Evolutionary conservation across 345 rosid genomes (phyloP).

Genomic region (Salix udensis): DNA sequence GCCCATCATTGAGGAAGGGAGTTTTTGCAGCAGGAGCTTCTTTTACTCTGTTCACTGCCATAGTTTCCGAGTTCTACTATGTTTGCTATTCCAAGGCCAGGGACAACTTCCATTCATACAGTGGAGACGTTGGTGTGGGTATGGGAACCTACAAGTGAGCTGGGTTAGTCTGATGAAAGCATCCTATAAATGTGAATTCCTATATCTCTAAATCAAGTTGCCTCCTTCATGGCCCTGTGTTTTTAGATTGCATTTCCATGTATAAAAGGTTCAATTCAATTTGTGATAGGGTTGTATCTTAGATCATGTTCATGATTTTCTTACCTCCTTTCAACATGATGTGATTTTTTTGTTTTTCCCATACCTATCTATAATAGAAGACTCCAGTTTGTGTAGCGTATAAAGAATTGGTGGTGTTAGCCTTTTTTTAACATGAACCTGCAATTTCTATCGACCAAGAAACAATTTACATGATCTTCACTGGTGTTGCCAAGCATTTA

Average conservation of each 20-base stretch:
- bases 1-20: slow-evolving; percentile 84
- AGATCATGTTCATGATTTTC: background rate
- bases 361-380: background rate
- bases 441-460: background rate
- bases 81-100: slow-evolving; percentile 68
- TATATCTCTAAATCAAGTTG: background rate
- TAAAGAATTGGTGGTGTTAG: background rate
- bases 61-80: slow-evolving; percentile 76
- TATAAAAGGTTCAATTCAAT: background rate
- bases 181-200: background rate
- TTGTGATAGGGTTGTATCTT: background rate
- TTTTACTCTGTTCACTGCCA: slow-evolving; percentile 64
- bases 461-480: background rate
- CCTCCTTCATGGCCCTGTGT: background rate
- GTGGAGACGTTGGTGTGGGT: slow-evolving; percentile 47
- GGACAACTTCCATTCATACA: slow-evolving; percentile 51
- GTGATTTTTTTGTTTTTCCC: background rate
- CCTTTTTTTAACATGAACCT: background rate
- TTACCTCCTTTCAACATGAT: background rate
- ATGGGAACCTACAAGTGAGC: slow-evolving; percentile 60
- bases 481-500: background rate
- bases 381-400: background rate
- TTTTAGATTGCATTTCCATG: background rate
- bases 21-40: slow-evolving; percentile 94
- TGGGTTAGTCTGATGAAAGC: background rate